Base-by-base conservation (phyloP, 768 basidiomycete species). In the Fibroporia radiculosa region DNA sequence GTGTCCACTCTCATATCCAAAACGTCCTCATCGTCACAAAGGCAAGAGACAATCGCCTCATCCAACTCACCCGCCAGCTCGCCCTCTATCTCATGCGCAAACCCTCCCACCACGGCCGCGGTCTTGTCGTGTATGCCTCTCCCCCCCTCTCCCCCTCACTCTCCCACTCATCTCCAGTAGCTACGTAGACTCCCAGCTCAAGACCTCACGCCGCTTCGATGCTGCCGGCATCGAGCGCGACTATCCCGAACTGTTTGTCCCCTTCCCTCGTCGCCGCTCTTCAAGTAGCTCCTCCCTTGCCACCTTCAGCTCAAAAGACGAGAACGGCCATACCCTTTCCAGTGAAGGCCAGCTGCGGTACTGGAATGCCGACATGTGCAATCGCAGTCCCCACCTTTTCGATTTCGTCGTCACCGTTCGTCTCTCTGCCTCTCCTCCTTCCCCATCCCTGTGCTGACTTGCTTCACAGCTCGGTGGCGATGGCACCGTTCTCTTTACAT, bases 361-460 rank as follows among this genome's bases (percentile, higher is more conserved):
- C 60, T 99, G 96, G 96, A 97, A 93, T 0, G 83, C 82, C 51
- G 85, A 86, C 34, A 96, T 99, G 95, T 99, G 96, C 64, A 84
- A 77, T 50, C 75, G 76, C 44, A 87, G 79, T 40, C 84, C 95
- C 2, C 88, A 98, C 61, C 72, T 97, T 10, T 98, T 99, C 57
- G 95, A 99, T 64, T 96, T 99, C 59, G 96, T 99, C 46, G 73
- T 98, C 35, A 98, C 96, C 23, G 93, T 96, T 58, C 67, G 89
- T 70, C 16, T 3, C 38, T n/a, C n/a, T n/a, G n/a, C n/a, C n/a
- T n/a, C n/a, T n/a, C n/a, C n/a, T n/a, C 34, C 34, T 16, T 38
- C 40, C 39, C 22, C 33, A 32, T 10, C 10, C 24, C 24, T 13
- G 34, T 40, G 11, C 23, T 31, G 27, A 25, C 23, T 18, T 26